phyloP scores from a whole-genome alignment of 192 early-diverging fungal genomes.

The Chytriomyces sp. region DNA sequence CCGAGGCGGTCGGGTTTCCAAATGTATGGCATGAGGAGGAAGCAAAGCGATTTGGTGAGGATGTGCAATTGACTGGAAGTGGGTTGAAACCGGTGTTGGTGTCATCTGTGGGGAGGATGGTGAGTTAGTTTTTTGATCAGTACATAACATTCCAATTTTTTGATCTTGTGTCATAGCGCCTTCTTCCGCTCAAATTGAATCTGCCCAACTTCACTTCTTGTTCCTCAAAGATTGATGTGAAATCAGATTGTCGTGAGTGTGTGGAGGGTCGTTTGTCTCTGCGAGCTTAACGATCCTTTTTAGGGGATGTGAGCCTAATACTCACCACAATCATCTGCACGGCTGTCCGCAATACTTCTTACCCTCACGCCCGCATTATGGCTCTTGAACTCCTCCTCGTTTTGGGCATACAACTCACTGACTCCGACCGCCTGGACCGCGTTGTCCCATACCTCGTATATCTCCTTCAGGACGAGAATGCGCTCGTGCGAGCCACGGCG shows the following conservation, averaged over 20 bases:
- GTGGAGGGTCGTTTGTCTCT: neutral
- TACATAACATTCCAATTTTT: neutral
- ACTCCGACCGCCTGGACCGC: constrained; percentile 74
- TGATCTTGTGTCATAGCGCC: neutral
- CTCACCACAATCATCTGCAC: constrained; percentile 70
- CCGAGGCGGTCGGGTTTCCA: constrained; percentile 55
- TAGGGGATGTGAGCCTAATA: constrained; percentile 70
- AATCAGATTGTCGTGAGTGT: constrained; percentile 14
- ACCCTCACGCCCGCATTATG: constrained; percentile 69
- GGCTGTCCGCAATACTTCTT: constrained; percentile 68
- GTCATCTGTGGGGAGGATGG: neutral
- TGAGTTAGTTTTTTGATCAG: neutral
- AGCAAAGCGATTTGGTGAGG: no score
- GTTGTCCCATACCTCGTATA: constrained; percentile 77
- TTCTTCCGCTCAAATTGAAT: constrained; percentile 32
- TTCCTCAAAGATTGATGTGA: constrained; percentile 22
- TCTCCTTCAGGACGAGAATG: constrained; percentile 64
- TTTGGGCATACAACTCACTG: constrained; percentile 54
- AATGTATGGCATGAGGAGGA: neutral
- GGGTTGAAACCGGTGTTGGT: neutral
- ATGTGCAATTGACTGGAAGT: no score
- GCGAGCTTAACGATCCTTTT: neutral
- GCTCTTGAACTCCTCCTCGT: constrained; percentile 76
- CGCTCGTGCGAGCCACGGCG: constrained; percentile 63
- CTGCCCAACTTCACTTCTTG: constrained; percentile 35